Conservation (phyloP, 148 eudicot genomes). For the Amaranthus cruentus region DNA sequence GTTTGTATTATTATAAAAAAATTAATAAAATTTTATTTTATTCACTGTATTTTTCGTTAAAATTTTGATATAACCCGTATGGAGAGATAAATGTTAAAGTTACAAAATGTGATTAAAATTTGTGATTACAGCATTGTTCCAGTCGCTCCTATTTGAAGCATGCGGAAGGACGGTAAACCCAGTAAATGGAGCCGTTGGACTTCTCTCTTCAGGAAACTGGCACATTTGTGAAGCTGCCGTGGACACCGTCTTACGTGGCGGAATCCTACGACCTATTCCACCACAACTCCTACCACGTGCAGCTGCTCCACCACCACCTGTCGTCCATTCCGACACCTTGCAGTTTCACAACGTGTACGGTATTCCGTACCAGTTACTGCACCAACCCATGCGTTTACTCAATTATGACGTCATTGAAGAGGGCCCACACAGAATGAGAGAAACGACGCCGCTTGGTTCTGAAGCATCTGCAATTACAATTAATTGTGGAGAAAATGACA, state of each 20-base stretch:
- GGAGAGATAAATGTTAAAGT: neutral
- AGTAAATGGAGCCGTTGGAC: constrained; percentile 54
- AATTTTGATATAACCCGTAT: too few relatives aligned
- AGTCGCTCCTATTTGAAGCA: constrained; percentile 57
- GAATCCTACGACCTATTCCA: constrained; percentile 27
- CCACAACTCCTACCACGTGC: constrained; percentile 14
- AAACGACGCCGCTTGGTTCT: constrained; percentile 33
- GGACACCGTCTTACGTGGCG: constrained; percentile 51
- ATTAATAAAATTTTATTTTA: too few relatives aligned
- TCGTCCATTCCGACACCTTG: neutral
- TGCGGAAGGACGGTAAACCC: constrained; percentile 69
- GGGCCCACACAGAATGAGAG: neutral
- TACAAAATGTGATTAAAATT: neutral
- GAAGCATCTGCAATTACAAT: constrained; percentile 20
- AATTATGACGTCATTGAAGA: neutral
- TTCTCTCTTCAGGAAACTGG: constrained; percentile 53
- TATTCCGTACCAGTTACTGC: neutral
- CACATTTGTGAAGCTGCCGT: constrained; percentile 49
- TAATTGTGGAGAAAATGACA: constrained; percentile 18
- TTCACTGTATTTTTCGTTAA: too few relatives aligned
- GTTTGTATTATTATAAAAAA: too few relatives aligned
- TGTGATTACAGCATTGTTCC: constrained; percentile 38
- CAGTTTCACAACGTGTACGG: neutral
- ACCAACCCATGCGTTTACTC: constrained; percentile 14
- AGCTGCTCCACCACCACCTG: constrained; percentile 1